These are phyloP conservation scores for Saturnispora quitensis DNA, from an alignment of 805 yeast genomes.

Conservation along the genomic window DNA sequence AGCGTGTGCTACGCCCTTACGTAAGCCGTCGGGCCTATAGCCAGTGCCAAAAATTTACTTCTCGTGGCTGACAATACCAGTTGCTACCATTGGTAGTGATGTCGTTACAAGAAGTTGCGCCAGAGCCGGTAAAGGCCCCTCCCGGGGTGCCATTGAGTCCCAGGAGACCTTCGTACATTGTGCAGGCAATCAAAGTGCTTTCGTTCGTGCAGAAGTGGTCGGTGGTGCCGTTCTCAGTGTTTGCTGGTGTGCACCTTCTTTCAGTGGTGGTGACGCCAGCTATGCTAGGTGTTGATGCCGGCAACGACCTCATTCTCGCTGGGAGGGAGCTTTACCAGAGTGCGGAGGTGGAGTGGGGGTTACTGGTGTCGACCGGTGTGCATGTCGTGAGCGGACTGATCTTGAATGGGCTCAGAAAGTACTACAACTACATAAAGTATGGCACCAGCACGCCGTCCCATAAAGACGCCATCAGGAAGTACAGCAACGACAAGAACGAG, in stretches of 20 bases:
- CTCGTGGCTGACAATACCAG: background rate
- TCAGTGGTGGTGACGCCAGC: slow-evolving; percentile 48
- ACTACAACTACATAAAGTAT: slow-evolving; percentile 23
- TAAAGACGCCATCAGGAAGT: background rate
- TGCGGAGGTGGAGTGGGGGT: slow-evolving; percentile 37
- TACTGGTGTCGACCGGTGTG: slow-evolving; percentile 37
- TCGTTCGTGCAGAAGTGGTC: slow-evolving; percentile 44
- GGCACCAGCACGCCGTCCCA: slow-evolving; percentile 12
- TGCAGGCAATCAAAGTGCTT: background rate
- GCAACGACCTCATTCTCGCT: slow-evolving; percentile 49
- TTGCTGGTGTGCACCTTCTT: slow-evolving; percentile 48
- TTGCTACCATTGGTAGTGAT: background rate
- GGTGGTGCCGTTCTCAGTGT: slow-evolving; percentile 46
- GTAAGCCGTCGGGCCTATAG: no score
- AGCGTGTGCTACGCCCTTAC: background rate
- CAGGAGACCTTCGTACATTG: background rate
- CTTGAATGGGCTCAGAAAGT: slow-evolving; percentile 31
- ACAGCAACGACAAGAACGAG: slow-evolving; percentile 12
- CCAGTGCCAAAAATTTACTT: background rate
- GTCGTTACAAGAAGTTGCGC: slow-evolving; percentile 9
- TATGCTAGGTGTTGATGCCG: slow-evolving; percentile 32
- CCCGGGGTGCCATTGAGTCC: slow-evolving; percentile 7
- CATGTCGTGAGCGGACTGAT: slow-evolving; percentile 50
- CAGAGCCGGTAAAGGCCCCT: slow-evolving; percentile 7
- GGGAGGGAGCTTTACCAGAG: slow-evolving; percentile 55